A percentile compares a stretch with the other conserved stretches of the same genome.
Conservation (phyloP, 2,329 filamentous ascomycete species). For the Ophiostoma fasciatum region DNA sequence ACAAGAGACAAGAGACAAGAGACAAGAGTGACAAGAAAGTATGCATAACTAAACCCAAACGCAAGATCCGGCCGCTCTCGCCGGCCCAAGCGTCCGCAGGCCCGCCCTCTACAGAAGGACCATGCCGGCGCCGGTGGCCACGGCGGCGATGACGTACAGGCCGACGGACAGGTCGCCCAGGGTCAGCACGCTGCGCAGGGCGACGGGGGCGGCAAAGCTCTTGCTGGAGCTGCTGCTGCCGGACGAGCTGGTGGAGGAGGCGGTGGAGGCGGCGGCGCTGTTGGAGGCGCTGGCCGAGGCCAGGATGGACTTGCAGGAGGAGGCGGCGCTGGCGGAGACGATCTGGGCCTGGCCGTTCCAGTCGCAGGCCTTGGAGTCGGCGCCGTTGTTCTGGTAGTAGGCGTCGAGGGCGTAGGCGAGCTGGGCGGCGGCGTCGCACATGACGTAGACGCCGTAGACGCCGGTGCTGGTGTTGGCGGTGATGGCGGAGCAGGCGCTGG, state of each 20-base stretch:
- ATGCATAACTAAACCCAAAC: neutral
- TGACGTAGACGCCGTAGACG: slow-evolving; percentile 61
- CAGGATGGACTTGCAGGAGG: slow-evolving; percentile 43
- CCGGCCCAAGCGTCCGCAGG: too few species aligned
- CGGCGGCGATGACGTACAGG: slow-evolving; percentile 36
- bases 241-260: slow-evolving; percentile 23
- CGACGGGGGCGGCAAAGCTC: slow-evolving; percentile 22
- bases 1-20: neutral
- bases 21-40: neutral
- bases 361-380: slow-evolving; percentile 46
- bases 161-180: slow-evolving; percentile 34
- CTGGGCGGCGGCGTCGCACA: slow-evolving; percentile 58
- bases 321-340: slow-evolving; percentile 31
- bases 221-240: slow-evolving; percentile 17
- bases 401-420: slow-evolving; percentile 59
- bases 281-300: slow-evolving; percentile 46
- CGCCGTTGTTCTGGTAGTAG: slow-evolving; percentile 49
- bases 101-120: slow-evolving; percentile 38
- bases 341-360: slow-evolving; percentile 53
- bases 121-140: slow-evolving; percentile 37
- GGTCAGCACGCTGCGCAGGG: slow-evolving; percentile 25
- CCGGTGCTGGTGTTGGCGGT: slow-evolving; percentile 50
- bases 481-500: slow-evolving; percentile 51
- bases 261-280: slow-evolving; percentile 30
- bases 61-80: too few species aligned